Evolutionary conservation across 73 alveolate species (phyloP).

Genomic region (Paramecium sonneborni): DNA sequence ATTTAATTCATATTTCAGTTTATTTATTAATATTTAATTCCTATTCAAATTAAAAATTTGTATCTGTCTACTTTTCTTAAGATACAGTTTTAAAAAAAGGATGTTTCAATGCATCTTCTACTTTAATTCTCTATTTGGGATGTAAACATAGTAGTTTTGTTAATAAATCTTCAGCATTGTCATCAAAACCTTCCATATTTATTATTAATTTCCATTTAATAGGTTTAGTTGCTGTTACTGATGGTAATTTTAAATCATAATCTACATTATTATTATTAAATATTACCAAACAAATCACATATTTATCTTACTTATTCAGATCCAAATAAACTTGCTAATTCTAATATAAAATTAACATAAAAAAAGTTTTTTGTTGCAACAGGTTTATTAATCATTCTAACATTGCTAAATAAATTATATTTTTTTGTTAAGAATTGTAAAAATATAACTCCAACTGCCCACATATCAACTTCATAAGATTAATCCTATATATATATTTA

Average conservation of each 20-base stretch:
- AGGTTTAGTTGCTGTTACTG: conserved; percentile 71
- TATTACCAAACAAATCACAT: conserved; percentile 53
- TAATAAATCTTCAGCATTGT: conserved; percentile 72
- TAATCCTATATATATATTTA: conserved; percentile 59
- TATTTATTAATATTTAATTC: not conserved
- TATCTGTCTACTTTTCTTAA: not conserved
- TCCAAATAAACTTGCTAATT: conserved; percentile 78
- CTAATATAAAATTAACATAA: conserved; percentile 75
- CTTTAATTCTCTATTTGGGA: conserved; percentile 72
- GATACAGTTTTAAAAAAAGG: conserved; percentile 64
- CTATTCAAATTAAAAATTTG: not conserved
- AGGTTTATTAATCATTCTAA: conserved; percentile 67
- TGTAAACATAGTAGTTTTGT: conserved; percentile 74
- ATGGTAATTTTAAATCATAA: conserved; percentile 78
- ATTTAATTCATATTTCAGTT: not conserved
- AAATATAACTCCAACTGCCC: conserved; percentile 97
- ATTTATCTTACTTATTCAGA: conserved; percentile 72
- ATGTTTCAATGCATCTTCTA: conserved; percentile 76
- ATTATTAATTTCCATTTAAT: conserved; percentile 73
- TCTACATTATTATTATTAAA: conserved; percentile 56
- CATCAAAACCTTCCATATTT: conserved; percentile 62
- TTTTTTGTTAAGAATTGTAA: conserved; percentile 84
- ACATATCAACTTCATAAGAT: conserved; percentile 89
- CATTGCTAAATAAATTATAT: conserved; percentile 83
- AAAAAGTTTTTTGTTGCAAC: conserved; percentile 80